Evolutionary conservation across 2,329 filamentous ascomycete species (phyloP).

Genomic region (Coniochaeta prunicola): DNA sequence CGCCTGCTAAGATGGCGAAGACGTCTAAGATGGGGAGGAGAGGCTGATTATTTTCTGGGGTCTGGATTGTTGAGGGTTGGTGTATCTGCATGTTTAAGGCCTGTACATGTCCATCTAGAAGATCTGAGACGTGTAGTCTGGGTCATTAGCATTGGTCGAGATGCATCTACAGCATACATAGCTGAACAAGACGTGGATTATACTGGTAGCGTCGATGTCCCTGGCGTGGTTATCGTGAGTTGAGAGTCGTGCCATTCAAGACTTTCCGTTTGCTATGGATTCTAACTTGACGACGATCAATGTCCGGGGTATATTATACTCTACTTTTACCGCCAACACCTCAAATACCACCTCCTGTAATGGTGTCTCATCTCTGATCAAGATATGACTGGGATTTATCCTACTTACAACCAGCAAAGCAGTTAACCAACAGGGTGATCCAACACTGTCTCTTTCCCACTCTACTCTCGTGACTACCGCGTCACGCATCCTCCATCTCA

Average conservation of each 20-base stretch:
- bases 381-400: no score
- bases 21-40: background rate
- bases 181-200: background rate
- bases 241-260: no score
- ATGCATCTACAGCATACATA: background rate
- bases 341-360: no score
- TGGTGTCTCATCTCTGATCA: no score
- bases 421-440: background rate
- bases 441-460: background rate
- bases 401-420: no score
- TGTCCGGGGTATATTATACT: background rate
- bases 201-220: background rate
- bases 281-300: background rate
- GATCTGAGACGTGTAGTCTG: background rate
- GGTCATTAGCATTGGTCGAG: background rate
- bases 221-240: no score
- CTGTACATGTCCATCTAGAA: background rate
- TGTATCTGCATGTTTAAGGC: background rate
- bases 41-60: background rate
- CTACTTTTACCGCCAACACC: no score
- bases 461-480: background rate
- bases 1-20: slow-evolving; percentile 27
- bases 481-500: slow-evolving; percentile 26
- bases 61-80: background rate
- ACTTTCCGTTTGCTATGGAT: background rate